Percentiles rank a stretch among this genome's conserved stretches.
Conservation (phyloP, 2,329 filamentous ascomycete genomes). For the Chalaropsis thielavioides region DNA sequence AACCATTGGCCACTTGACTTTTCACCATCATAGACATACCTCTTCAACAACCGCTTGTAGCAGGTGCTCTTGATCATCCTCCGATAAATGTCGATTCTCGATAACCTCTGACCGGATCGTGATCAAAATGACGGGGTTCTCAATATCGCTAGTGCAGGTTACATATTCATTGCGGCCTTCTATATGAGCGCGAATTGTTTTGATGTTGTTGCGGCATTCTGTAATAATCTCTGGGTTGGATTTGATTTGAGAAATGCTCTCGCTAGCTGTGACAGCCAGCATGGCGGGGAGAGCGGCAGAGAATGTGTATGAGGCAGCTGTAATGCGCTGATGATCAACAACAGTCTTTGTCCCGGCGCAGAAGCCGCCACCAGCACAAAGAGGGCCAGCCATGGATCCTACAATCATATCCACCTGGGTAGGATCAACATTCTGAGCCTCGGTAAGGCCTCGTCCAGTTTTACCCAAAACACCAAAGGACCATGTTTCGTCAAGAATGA, state of each 20-base stretch:
- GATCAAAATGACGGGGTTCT: slow-evolving; percentile 79
- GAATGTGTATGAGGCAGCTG: slow-evolving; percentile 83
- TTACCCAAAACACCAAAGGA: slow-evolving; percentile 89
- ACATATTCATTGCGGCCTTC: slow-evolving; percentile 94
- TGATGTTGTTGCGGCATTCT: slow-evolving; percentile 73
- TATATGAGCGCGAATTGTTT: slow-evolving; percentile 69
- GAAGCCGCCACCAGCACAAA: slow-evolving; percentile 90
- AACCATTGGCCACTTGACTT: background rate
- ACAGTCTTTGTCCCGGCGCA: slow-evolving; percentile 86
- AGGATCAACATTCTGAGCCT: slow-evolving; percentile 91
- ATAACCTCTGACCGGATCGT: slow-evolving; percentile 74
- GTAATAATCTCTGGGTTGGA: slow-evolving; percentile 69
- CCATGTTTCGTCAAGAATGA: slow-evolving; percentile 95
- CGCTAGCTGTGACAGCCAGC: slow-evolving; percentile 86
- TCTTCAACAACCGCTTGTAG: slow-evolving; percentile 92
- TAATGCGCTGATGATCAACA: slow-evolving; percentile 90
- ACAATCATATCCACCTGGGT: slow-evolving; percentile 94
- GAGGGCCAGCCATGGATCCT: slow-evolving; percentile 74
- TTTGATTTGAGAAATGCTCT: slow-evolving; percentile 75
- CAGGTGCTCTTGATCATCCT: slow-evolving; percentile 68
- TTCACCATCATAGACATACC: slow-evolving; percentile 38
- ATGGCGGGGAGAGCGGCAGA: slow-evolving; percentile 89
- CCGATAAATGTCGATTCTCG: slow-evolving; percentile 48
- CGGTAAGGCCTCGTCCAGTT: slow-evolving; percentile 81
- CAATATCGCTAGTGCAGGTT: slow-evolving; percentile 58